A percentile compares a stretch with the other conserved stretches of the same genome.
Conservation (phyloP, 176 grass and related monocot species). For the Aechmea fasciata region DNA sequence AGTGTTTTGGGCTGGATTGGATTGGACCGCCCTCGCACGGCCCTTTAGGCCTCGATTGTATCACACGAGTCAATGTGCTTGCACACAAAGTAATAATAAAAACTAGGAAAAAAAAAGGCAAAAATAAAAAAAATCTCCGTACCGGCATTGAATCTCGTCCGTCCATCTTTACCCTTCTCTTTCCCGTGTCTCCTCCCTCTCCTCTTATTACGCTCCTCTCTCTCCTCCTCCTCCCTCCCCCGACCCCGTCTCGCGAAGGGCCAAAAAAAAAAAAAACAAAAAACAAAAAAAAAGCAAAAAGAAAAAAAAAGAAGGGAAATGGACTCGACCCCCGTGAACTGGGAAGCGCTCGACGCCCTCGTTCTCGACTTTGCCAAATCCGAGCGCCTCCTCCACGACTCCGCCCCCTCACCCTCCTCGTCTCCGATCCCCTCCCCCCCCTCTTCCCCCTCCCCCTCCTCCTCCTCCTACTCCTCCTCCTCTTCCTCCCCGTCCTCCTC, state of each 20-base stretch:
- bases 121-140: too few relatives aligned
- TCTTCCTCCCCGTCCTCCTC: slow-evolving; percentile 11
- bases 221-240: not conserved
- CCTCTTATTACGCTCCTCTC: not conserved
- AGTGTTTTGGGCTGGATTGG: too few relatives aligned
- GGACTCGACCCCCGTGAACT: slow-evolving; percentile 26
- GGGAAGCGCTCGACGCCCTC: slow-evolving; percentile 26
- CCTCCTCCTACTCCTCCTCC: slow-evolving; percentile 13
- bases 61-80: too few relatives aligned
- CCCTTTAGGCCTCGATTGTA: too few relatives aligned
- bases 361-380: slow-evolving; percentile 33
- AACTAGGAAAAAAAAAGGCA: too few relatives aligned
- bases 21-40: too few relatives aligned
- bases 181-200: not conserved
- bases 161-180: not conserved
- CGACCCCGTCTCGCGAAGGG: not conserved
- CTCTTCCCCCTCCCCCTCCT: slow-evolving; percentile 13
- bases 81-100: too few relatives aligned
- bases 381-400: slow-evolving; percentile 29
- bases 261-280: too few relatives aligned
- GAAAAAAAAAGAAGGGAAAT: not conserved
- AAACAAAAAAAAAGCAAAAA: too few relatives aligned
- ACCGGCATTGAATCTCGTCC: too few relatives aligned
- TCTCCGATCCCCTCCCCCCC: slow-evolving; percentile 7
- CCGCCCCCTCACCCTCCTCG: slow-evolving; percentile 11